Conservation (phyloP, 257 asterid genomes). For the Primulina eburnea region DNA sequence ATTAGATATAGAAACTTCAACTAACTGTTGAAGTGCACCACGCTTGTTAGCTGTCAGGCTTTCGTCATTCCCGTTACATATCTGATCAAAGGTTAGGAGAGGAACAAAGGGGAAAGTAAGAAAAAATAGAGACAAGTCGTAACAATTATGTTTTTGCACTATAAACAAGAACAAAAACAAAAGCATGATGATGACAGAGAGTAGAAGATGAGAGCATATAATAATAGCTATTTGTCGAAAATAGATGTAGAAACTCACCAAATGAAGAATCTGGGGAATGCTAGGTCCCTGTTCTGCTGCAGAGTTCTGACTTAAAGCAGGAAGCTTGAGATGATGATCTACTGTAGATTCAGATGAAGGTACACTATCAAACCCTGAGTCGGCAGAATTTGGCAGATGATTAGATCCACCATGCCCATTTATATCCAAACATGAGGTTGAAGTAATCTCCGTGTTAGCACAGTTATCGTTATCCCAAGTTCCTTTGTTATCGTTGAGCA, state of each 20-base stretch:
- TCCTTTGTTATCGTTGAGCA: too few species aligned
- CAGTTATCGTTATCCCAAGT: too few species aligned
- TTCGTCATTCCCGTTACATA: slow-evolving; percentile 75
- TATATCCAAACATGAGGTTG: slow-evolving; percentile 46
- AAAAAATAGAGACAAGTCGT: slow-evolving; percentile 20
- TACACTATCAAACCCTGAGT: slow-evolving; percentile 47
- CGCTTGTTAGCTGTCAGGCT: slow-evolving; percentile 58
- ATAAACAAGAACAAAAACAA: background rate
- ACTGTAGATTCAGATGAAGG: slow-evolving; percentile 45
- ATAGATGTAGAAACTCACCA: slow-evolving; percentile 49
- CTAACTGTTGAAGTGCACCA: slow-evolving; percentile 81
- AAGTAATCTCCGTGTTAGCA: slow-evolving; percentile 38
- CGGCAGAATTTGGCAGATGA: slow-evolving; percentile 42
- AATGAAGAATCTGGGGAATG: slow-evolving; percentile 94
- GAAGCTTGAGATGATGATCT: slow-evolving; percentile 43
- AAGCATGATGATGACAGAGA: background rate
- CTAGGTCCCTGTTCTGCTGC: slow-evolving; percentile 70
- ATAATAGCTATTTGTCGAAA: slow-evolving; percentile 7
- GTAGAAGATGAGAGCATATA: slow-evolving; percentile 10
- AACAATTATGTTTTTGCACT: slow-evolving; percentile 13
- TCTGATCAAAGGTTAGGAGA: slow-evolving; percentile 39
- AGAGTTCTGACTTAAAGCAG: slow-evolving; percentile 51
- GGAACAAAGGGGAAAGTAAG: slow-evolving; percentile 12
- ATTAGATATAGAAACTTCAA: slow-evolving; percentile 67
- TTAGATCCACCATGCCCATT: slow-evolving; percentile 62